Conservation (phyloP, 352 stramenopile species). For the Globisporangium paroecandrum region DNA sequence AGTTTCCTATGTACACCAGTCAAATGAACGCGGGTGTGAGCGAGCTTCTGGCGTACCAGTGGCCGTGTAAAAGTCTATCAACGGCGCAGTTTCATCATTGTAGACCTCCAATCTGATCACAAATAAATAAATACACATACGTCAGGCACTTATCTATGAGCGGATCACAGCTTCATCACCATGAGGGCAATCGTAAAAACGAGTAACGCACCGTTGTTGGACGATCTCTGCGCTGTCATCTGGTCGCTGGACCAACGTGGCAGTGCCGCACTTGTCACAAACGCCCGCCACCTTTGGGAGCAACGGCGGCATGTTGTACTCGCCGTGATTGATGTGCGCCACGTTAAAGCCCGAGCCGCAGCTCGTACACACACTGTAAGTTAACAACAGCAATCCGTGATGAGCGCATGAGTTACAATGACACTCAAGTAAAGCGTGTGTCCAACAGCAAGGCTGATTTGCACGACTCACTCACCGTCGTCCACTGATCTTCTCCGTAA, state of each 20-base stretch:
- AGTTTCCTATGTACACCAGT: neutral
- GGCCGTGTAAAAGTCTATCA: slow-evolving; percentile 85
- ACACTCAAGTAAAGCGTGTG: too few species aligned
- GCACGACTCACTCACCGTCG: slow-evolving; percentile 39
- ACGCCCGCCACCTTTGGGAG: slow-evolving; percentile 81
- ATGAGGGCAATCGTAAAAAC: neutral
- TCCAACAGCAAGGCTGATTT: too few species aligned
- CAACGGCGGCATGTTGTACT: slow-evolving; percentile 89
- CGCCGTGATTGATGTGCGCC: slow-evolving; percentile 78
- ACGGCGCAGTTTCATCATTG: slow-evolving; percentile 82
- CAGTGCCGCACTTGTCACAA: slow-evolving; percentile 74
- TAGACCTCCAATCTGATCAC: slow-evolving; percentile 74
- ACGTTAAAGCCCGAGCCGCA: slow-evolving; percentile 89
- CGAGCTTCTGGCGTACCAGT: slow-evolving; percentile 26
- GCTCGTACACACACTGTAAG: slow-evolving; percentile 64
- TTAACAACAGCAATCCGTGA: neutral
- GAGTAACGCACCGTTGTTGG: slow-evolving; percentile 42
- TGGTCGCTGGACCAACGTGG: slow-evolving; percentile 71
- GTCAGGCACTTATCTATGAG: neutral
- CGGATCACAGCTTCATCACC: neutral
- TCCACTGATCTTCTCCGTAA: slow-evolving; percentile 88
- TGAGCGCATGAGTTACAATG: too few species aligned
- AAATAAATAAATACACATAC: neutral
- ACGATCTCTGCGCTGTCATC: slow-evolving; percentile 85
- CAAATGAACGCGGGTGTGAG: neutral